Base-by-base conservation (phyloP, 1,284 basidiomycete genomes). In the Rhodotorula sp. region DNA sequence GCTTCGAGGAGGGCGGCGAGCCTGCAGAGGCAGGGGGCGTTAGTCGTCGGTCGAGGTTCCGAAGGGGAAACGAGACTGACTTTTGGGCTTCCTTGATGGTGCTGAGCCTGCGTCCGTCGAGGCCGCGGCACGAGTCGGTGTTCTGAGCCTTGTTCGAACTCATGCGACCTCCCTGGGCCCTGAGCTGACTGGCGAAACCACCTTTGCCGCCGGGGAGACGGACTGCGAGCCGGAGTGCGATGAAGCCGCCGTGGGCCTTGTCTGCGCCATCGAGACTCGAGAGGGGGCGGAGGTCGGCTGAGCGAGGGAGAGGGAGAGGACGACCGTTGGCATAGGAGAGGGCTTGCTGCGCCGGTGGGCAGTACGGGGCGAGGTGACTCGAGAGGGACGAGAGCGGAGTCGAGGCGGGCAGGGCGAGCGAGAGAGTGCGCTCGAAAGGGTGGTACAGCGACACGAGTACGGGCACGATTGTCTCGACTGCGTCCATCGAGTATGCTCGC, bases 91-190 rank as follows among this genome's bases (percentile, higher is more conserved):
- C 94, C 82, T 97, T 97, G 78, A 98, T 87, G 0, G 95, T 96
- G 76, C 91, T 93, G 37, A 99, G 82, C 66, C 94, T 84, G 64
- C 95, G 84, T 0, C 95, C 95, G 73, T 87, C 93, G 60, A 99
- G 84, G 79, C 99, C 96, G 57, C 95, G 84, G 81, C 95, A 99
- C 14, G 91, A 91, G 80, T 98, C 95, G 77, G 93, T 94, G 82
- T 98, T 98, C 79, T 85, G 91, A 51, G 91, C 92, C 85, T 95
- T 95, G 83, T 93, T 89, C 68, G 75, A 56, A 78, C 91, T 93
- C 96, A 99, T 99, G 55, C 95, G 87, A 15, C 95, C 95, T 75
- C 95, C 95, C 29, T 95, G 94, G 0, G 96, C 95, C 79, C 95
- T 87, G 73, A 99, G 85, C 84, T 97, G 94, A 33, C 90, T 91